Evolutionary conservation across 2,329 filamentous ascomycete species (phyloP).

Genomic region (Phyllosticta citrichinensis): DNA sequence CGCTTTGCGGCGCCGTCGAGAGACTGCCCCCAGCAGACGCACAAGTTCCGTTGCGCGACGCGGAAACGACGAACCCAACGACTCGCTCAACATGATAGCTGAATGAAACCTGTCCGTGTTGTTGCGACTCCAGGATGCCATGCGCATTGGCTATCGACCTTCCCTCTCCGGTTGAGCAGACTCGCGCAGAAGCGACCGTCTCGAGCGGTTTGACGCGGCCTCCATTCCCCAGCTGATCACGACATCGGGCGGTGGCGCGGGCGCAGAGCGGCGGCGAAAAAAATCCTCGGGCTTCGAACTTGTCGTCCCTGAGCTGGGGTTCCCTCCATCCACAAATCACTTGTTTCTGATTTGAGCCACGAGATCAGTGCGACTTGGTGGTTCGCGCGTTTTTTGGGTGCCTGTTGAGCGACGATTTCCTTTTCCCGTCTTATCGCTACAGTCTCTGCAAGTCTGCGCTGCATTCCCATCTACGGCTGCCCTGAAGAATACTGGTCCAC

Average conservation of each 20-base stretch:
- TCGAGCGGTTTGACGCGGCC: background rate
- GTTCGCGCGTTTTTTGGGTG: no score
- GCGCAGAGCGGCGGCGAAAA: background rate
- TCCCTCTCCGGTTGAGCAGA: background rate
- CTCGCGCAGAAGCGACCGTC: background rate
- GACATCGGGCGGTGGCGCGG: background rate
- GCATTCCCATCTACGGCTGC: no score
- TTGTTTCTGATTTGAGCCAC: background rate
- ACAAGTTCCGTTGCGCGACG: no score
- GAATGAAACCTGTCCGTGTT: background rate
- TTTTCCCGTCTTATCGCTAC: no score
- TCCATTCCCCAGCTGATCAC: background rate
- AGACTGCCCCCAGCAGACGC: no score
- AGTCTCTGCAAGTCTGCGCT: no score
- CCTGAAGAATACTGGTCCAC: no score
- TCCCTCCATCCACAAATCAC: background rate
- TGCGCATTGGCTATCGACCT: background rate
- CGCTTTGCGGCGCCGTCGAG: no score
- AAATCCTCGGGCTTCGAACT: background rate
- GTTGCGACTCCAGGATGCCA: background rate
- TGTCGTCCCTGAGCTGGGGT: background rate
- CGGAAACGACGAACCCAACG: background rate
- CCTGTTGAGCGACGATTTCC: no score
- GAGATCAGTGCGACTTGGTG: background rate
- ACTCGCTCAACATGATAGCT: background rate